phyloP scores from a whole-genome alignment of 176 grass and related monocot species.

The Aegilops bicornis region DNA sequence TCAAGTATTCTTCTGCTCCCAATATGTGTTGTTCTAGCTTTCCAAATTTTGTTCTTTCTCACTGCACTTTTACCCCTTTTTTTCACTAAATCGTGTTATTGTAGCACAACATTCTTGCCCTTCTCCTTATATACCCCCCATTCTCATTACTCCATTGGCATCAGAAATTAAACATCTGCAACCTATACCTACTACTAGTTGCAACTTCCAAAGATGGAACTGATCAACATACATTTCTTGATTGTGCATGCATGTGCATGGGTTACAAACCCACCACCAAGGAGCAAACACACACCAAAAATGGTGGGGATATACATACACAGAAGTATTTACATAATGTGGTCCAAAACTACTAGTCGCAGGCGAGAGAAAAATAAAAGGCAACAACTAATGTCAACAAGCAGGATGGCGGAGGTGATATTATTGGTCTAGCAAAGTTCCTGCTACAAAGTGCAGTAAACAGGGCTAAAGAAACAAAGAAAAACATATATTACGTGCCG shows the following conservation, averaged over 20 bases:
- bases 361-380: not conserved
- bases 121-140: not conserved
- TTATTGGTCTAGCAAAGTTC: not conserved
- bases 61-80: not conserved
- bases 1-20: not conserved
- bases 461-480: conserved; percentile 20
- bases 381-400: conserved; percentile 9
- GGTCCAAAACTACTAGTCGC: not conserved
- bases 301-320: not conserved
- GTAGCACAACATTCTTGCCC: not conserved
- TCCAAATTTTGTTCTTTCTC: not conserved
- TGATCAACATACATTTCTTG: not conserved
- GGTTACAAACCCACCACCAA: not conserved
- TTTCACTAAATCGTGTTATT: not conserved
- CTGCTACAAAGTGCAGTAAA: conserved; percentile 3
- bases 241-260: not conserved
- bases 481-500: conserved; percentile 11
- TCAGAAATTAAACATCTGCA: not conserved
- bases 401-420: not conserved
- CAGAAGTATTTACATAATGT: not conserved
- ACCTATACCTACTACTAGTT: not conserved
- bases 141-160: not conserved
- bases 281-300: not conserved
- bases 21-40: not conserved
- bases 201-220: not conserved